phyloP scores from a whole-genome alignment of 2,329 filamentous ascomycete species.

The Rhinocladiella mackenziei region DNA sequence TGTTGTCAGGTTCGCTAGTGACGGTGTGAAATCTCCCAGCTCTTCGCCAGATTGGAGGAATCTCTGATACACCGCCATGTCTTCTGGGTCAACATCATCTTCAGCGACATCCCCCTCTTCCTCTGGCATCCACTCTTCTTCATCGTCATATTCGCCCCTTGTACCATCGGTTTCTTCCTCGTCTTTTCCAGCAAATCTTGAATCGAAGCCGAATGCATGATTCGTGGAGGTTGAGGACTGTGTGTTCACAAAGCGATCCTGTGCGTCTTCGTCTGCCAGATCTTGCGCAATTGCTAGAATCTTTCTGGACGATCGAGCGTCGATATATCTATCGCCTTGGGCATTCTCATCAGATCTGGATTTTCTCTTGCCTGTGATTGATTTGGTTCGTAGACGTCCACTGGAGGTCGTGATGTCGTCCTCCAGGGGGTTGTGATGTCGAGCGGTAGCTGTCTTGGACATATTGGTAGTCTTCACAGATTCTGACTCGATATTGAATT shows the following conservation, averaged over 20 bases:
- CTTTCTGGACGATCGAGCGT: slow-evolving; percentile 80
- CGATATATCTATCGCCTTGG: slow-evolving; percentile 66
- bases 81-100: slow-evolving; percentile 79
- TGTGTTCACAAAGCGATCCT: slow-evolving; percentile 39
- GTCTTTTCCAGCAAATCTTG: slow-evolving; percentile 60
- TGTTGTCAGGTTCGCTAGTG: slow-evolving; percentile 34
- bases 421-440: slow-evolving; percentile 84
- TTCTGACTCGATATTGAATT: too few relatives aligned
- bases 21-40: slow-evolving; percentile 31
- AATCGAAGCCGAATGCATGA: slow-evolving; percentile 73
- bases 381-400: slow-evolving; percentile 64
- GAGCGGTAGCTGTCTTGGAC: slow-evolving; percentile 32
- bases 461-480: slow-evolving; percentile 13
- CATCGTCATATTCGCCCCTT: slow-evolving; percentile 62
- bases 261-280: slow-evolving; percentile 74
- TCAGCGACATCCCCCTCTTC: slow-evolving; percentile 56
- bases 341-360: slow-evolving; percentile 54
- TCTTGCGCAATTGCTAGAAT: slow-evolving; percentile 89
- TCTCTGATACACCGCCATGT: slow-evolving; percentile 84
- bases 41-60: slow-evolving; percentile 69
- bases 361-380: slow-evolving; percentile 66
- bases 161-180: slow-evolving; percentile 39
- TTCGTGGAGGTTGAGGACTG: slow-evolving; percentile 46
- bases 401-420: slow-evolving; percentile 74
- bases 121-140: slow-evolving; percentile 62